These are phyloP conservation scores for Cladosporium cucumerinum DNA, from an alignment of 2,329 filamentous ascomycete species.

Conservation along the genomic window DNA sequence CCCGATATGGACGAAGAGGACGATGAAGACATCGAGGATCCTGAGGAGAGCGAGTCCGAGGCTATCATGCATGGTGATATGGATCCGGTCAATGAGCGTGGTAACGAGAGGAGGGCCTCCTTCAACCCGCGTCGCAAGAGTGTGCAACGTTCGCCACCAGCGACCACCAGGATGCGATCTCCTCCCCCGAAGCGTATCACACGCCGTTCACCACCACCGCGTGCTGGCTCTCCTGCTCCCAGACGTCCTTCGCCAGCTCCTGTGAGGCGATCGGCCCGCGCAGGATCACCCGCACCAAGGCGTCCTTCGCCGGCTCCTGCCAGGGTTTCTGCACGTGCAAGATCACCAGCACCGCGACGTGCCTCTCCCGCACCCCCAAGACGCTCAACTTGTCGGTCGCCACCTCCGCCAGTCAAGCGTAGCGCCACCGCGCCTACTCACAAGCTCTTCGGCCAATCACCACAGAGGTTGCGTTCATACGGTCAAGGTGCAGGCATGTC, in stretches of 20 bases:
- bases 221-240: slow-evolving; percentile 35
- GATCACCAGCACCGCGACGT: slow-evolving; percentile 36
- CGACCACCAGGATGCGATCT: slow-evolving; percentile 29
- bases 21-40: slow-evolving; percentile 57
- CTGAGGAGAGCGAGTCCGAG: slow-evolving; percentile 62
- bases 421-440: slow-evolving; percentile 14
- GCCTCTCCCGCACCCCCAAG: slow-evolving; percentile 22
- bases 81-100: slow-evolving; percentile 30
- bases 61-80: slow-evolving; percentile 59
- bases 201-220: slow-evolving; percentile 24
- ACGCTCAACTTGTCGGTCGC: slow-evolving; percentile 46
- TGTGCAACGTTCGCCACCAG: slow-evolving; percentile 35
- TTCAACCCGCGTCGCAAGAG: slow-evolving; percentile 14
- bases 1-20: slow-evolving; percentile 79
- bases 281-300: slow-evolving; percentile 36
- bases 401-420: slow-evolving; percentile 26
- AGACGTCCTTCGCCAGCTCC: slow-evolving; percentile 19
- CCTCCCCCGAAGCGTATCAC: slow-evolving; percentile 41
- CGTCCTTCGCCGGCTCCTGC: slow-evolving; percentile 14
- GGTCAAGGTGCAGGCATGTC: slow-evolving; percentile 42
- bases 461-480: slow-evolving; percentile 54
- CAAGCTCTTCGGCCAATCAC: slow-evolving; percentile 67
- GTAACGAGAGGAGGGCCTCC: slow-evolving; percentile 11
- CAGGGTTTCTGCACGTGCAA: slow-evolving; percentile 38
- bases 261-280: slow-evolving; percentile 38